Evolutionary conservation across 305 asterid species (phyloP).

Genomic region (Solanum chacoense): DNA sequence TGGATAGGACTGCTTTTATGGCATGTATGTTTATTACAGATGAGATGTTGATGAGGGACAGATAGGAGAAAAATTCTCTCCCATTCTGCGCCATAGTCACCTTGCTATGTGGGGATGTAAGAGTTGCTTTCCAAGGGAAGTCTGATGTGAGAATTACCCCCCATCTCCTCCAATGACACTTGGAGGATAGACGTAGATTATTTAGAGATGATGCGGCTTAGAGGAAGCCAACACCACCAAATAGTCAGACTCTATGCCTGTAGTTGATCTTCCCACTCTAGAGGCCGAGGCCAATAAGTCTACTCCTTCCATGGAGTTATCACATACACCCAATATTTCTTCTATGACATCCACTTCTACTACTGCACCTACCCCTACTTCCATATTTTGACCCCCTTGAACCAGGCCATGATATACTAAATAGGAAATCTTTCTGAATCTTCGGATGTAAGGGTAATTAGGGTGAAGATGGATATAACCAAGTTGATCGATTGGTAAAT

Average conservation of each 20-base stretch:
- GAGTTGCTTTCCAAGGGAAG: neutral
- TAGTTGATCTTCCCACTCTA: too few relatives aligned
- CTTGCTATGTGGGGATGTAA: neutral
- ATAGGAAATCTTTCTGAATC: neutral
- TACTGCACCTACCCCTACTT: neutral
- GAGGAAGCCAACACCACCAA: neutral
- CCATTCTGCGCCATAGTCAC: too few relatives aligned
- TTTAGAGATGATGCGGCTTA: neutral
- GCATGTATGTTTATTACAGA: neutral
- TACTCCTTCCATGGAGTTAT: too few relatives aligned
- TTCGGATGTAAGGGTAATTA: neutral
- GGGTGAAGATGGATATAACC: neutral
- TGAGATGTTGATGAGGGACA: neutral
- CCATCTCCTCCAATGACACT: neutral
- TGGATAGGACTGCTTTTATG: neutral
- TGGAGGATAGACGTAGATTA: neutral
- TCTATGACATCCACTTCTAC: neutral
- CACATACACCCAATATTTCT: neutral
- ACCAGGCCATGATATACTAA: neutral
- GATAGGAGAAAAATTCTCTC: neutral
- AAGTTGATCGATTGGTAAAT: too few relatives aligned
- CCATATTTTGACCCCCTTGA: neutral
- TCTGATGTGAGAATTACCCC: neutral
- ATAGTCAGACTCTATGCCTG: too few relatives aligned
- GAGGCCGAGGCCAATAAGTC: neutral